Percentiles rank a stretch among this genome's conserved stretches.
Conservation (phyloP, 495 filamentous ascomycete genomes). For the Polyplosphaeria fusca region DNA sequence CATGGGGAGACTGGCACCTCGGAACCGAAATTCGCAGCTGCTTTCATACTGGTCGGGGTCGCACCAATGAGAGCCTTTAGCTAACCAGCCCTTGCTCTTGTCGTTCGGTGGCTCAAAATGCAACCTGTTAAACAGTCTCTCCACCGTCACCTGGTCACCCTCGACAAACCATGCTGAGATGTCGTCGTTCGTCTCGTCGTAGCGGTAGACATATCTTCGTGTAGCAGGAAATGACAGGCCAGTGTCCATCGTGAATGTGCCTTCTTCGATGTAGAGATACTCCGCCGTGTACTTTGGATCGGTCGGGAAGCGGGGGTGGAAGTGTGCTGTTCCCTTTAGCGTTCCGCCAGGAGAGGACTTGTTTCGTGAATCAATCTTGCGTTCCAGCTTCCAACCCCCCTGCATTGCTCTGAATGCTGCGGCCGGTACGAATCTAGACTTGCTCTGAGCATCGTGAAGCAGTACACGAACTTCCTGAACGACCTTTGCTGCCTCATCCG, state of each 20-base stretch:
- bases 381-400: conserved; percentile 64
- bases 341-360: conserved; percentile 56
- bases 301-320: conserved; percentile 54
- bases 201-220: conserved; percentile 55
- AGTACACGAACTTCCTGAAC: conserved; percentile 21
- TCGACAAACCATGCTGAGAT: conserved; percentile 69
- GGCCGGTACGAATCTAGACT: conserved; percentile 50
- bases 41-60: conserved; percentile 63
- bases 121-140: conserved; percentile 65
- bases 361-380: conserved; percentile 47
- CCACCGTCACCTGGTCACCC: conserved; percentile 53
- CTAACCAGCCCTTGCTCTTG: conserved; percentile 49
- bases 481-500: conserved; percentile 15
- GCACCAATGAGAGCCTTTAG: conserved; percentile 60
- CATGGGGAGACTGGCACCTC: conserved; percentile 48
- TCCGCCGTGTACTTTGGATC: conserved; percentile 43
- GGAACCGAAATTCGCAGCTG: conserved; percentile 58
- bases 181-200: conserved; percentile 50
- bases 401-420: conserved; percentile 72
- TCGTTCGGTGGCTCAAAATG: conserved; percentile 38
- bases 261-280: conserved; percentile 66
- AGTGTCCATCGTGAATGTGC: conserved; percentile 51
- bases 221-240: conserved; percentile 36
- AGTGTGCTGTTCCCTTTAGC: conserved; percentile 59
- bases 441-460: conserved; percentile 17